Conservation (phyloP, 1,139 yeast genomes). For the Suhomyces bolitotheri region DNA sequence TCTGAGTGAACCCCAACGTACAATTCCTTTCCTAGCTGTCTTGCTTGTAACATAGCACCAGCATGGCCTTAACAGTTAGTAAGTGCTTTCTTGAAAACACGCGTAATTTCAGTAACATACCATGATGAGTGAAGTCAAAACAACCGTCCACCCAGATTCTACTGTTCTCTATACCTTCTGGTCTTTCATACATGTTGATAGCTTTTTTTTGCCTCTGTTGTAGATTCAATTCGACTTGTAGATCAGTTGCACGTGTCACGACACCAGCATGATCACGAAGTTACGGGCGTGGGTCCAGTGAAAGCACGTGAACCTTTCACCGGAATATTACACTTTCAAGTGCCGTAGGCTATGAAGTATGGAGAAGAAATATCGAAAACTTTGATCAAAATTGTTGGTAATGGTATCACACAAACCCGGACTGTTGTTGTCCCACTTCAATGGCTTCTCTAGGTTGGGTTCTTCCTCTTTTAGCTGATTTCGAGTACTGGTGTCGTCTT, state of each 20-base stretch:
- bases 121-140: slow-evolving; percentile 96
- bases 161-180: slow-evolving; percentile 46
- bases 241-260: background rate
- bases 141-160: slow-evolving; percentile 95
- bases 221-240: background rate
- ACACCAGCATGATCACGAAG: background rate
- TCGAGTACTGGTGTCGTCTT: slow-evolving; percentile 3
- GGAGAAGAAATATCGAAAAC: no score
- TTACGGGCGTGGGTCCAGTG: no score
- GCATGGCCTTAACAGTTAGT: slow-evolving; percentile 63
- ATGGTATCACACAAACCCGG: slow-evolving; percentile 29
- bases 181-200: slow-evolving; percentile 42
- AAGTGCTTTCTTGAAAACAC: background rate
- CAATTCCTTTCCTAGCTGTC: slow-evolving; percentile 71
- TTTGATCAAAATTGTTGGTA: no score
- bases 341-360: no score
- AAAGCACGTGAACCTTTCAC: no score
- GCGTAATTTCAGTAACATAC: slow-evolving; percentile 39
- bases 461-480: slow-evolving; percentile 1
- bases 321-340: no score
- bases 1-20: slow-evolving; percentile 92
- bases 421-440: slow-evolving; percentile 30
- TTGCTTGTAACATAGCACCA: slow-evolving; percentile 93
- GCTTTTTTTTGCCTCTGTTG: no score
- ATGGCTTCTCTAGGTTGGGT: slow-evolving; percentile 8